These are phyloP conservation scores for Stemphylium beticola DNA, from an alignment of 2,329 filamentous ascomycete genomes.

Conservation along the genomic window DNA sequence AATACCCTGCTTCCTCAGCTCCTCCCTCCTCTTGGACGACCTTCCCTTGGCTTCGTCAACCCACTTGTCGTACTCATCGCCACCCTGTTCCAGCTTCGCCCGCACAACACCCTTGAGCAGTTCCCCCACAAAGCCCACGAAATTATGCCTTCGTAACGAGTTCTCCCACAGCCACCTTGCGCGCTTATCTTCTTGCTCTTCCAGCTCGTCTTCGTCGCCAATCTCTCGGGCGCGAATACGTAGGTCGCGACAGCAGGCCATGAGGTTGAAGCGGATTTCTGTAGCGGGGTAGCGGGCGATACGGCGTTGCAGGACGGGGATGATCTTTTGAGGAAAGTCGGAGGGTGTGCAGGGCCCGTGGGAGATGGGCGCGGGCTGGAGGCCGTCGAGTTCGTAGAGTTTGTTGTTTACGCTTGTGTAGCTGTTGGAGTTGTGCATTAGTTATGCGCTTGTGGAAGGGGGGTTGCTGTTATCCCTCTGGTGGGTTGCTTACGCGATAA, in stretches of 20 bases:
- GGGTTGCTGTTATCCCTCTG: neutral
- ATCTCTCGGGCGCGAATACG: constrained; percentile 77
- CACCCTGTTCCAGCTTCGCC: constrained; percentile 71
- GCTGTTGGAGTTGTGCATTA: constrained; percentile 22
- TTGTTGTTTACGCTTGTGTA: constrained; percentile 81
- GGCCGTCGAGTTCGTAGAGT: constrained; percentile 92
- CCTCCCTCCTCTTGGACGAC: constrained; percentile 58
- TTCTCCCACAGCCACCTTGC: constrained; percentile 95
- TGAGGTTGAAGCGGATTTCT: constrained; percentile 94
- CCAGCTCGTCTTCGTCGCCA: constrained; percentile 79
- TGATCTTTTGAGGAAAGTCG: constrained; percentile 79
- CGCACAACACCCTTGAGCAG: constrained; percentile 84
- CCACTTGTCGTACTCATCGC: constrained; percentile 74
- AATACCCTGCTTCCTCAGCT: constrained; percentile 48
- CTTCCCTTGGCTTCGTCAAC: constrained; percentile 69
- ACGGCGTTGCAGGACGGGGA: constrained; percentile 83
- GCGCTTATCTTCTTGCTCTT: constrained; percentile 82
- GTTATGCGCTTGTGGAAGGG: neutral
- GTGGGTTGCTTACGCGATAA: constrained; percentile 69
- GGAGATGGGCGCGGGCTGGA: constrained; percentile 89
- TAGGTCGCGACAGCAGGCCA: constrained; percentile 89
- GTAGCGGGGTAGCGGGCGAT: constrained; percentile 82
- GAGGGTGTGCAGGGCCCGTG: constrained; percentile 77
- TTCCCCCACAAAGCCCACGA: constrained; percentile 93
- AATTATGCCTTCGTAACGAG: constrained; percentile 88